Evolutionary conservation across 768 basidiomycete genomes (phyloP).

Genomic region (Pseudohyphozyma bogoriensis): DNA sequence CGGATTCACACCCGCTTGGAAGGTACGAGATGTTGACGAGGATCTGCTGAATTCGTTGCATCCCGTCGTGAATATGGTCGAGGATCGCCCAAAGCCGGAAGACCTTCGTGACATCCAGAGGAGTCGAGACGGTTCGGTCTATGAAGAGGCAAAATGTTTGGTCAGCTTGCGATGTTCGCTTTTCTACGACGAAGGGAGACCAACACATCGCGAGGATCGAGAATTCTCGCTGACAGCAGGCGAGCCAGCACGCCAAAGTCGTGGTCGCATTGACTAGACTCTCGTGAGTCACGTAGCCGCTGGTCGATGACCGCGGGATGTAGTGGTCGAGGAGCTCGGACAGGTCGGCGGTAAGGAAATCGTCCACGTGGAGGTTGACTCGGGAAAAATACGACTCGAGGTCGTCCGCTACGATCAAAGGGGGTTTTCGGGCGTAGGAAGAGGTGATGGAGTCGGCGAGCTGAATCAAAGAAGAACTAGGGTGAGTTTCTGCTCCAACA

Average conservation of each 20-base stretch:
- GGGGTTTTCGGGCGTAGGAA: conserved; percentile 6
- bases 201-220: not conserved
- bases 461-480: not conserved
- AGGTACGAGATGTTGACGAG: conserved; percentile 10
- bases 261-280: not conserved
- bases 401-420: conserved; percentile 4
- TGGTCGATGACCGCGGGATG: not conserved
- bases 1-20: not conserved
- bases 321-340: not conserved
- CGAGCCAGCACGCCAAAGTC: conserved; percentile 7
- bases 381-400: not conserved
- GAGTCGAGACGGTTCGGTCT: not conserved
- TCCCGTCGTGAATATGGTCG: conserved; percentile 13
- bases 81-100: conserved; percentile 3
- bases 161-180: not conserved
- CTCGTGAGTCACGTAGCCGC: not conserved
- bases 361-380: not conserved
- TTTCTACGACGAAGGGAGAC: not conserved
- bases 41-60: conserved; percentile 6
- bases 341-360: not conserved
- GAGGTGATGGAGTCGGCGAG: conserved; percentile 8
- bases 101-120: not conserved
- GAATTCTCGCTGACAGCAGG: not conserved
- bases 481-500: not conserved
- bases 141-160: not conserved